Evolutionary conservation across 805 yeast genomes (phyloP).

Genomic region (Nakazawaea anatomiae): DNA sequence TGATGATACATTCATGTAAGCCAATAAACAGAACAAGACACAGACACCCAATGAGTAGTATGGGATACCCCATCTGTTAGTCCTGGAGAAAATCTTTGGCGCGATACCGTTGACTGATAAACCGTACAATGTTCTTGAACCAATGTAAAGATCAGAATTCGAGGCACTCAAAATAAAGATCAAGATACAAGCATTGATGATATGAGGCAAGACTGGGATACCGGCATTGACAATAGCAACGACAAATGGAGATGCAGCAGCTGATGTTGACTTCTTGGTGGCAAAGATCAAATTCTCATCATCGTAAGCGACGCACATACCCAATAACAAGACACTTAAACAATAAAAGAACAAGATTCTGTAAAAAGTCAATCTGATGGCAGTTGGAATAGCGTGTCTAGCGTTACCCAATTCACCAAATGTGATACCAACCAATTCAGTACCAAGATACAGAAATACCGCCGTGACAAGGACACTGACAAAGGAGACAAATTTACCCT

Average conservation of each 20-base stretch:
- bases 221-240: slow-evolving; percentile 68
- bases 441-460: slow-evolving; percentile 43
- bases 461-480: slow-evolving; percentile 51
- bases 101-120: slow-evolving; percentile 71
- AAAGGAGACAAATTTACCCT: slow-evolving; percentile 45
- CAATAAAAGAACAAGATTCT: slow-evolving; percentile 51
- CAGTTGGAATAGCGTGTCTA: slow-evolving; percentile 43
- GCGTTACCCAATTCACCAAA: slow-evolving; percentile 45
- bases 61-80: slow-evolving; percentile 71
- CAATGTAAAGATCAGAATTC: slow-evolving; percentile 72
- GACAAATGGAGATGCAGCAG: slow-evolving; percentile 80
- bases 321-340: slow-evolving; percentile 45
- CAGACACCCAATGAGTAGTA: slow-evolving; percentile 46
- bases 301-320: slow-evolving; percentile 50
- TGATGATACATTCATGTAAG: slow-evolving; percentile 59
- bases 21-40: slow-evolving; percentile 52
- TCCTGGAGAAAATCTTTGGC: slow-evolving; percentile 58
- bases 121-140: slow-evolving; percentile 70
- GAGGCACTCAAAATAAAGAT: slow-evolving; percentile 77
- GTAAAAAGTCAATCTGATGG: slow-evolving; percentile 47
- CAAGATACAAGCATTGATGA: slow-evolving; percentile 73
- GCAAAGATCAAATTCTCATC: slow-evolving; percentile 39
- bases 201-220: slow-evolving; percentile 62
- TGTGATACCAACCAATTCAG: slow-evolving; percentile 45
- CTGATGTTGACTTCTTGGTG: slow-evolving; percentile 42